Conservation (phyloP, 1,139 yeast species). For the Blastobotrys aristatus region DNA sequence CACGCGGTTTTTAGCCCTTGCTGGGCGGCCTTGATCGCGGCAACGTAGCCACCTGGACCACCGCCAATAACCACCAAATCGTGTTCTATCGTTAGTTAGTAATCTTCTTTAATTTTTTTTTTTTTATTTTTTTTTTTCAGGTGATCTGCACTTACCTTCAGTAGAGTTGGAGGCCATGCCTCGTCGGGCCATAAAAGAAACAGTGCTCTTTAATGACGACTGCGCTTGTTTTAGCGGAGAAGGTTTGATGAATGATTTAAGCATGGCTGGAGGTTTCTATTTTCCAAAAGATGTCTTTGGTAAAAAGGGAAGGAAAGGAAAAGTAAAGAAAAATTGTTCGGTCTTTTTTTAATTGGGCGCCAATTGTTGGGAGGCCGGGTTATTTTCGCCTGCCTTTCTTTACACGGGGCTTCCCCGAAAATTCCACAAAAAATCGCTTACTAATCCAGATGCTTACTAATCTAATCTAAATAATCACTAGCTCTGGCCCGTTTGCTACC, state of each 20-base stretch:
- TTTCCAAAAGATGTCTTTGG: background rate
- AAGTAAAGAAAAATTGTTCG: background rate
- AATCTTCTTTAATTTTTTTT: background rate
- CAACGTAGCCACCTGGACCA: slow-evolving; percentile 97
- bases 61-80: slow-evolving; percentile 97
- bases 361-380: background rate
- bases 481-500: slow-evolving; percentile 12
- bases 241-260: slow-evolving; percentile 18
- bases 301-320: background rate
- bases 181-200: slow-evolving; percentile 14
- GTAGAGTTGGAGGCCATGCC: slow-evolving; percentile 23
- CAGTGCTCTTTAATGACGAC: slow-evolving; percentile 13
- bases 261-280: slow-evolving; percentile 15
- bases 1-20: slow-evolving; percentile 92
- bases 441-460: too few relatives aligned
- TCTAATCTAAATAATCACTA: slow-evolving; percentile 16
- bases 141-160: slow-evolving; percentile 19
- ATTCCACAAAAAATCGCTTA: too few relatives aligned
- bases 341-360: background rate
- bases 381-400: too few relatives aligned
- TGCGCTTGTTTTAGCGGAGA: slow-evolving; percentile 15
- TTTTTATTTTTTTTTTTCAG: background rate
- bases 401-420: too few relatives aligned
- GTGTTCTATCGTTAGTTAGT: slow-evolving; percentile 42
- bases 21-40: slow-evolving; percentile 98